Percentiles rank a stretch among this genome's conserved stretches.
These are phyloP conservation scores for Trypanosoma platydactyli DNA, from an alignment of 208 protist species.

Conservation along the genomic window DNA sequence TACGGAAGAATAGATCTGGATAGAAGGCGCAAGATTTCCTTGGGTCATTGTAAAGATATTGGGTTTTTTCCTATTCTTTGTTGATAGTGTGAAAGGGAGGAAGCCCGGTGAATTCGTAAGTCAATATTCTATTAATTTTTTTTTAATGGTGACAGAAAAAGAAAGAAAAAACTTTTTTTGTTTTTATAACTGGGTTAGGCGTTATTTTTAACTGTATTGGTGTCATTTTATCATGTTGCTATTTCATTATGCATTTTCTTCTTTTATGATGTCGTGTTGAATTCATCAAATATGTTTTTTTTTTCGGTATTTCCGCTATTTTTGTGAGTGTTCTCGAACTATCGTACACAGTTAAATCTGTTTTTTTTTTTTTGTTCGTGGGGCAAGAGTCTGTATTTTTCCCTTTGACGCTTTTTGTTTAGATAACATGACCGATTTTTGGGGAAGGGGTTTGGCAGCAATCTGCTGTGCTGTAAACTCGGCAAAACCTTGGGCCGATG, in stretches of 20 bases:
- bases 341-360: constrained; percentile 1
- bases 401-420: not conserved
- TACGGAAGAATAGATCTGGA: too few species aligned
- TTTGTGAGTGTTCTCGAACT: not conserved
- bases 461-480: constrained; percentile 68
- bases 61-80: too few species aligned
- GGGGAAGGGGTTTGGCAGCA: constrained; percentile 60
- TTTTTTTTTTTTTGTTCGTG: constrained; percentile 1
- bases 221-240: not conserved
- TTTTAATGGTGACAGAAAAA: not conserved
- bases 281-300: too few species aligned
- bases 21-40: too few species aligned
- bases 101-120: not conserved
- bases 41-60: too few species aligned
- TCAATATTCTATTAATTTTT: constrained; percentile 1
- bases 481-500: constrained; percentile 85
- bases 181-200: too few species aligned
- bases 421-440: constrained; percentile 17
- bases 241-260: too few species aligned
- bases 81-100: too few species aligned
- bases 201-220: not conserved
- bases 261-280: too few species aligned
- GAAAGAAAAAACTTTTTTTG: not conserved
- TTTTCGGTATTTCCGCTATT: too few species aligned
- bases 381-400: not conserved